Base-by-base conservation (phyloP, 495 filamentous ascomycete species). In the Neurospora sp. region DNA sequence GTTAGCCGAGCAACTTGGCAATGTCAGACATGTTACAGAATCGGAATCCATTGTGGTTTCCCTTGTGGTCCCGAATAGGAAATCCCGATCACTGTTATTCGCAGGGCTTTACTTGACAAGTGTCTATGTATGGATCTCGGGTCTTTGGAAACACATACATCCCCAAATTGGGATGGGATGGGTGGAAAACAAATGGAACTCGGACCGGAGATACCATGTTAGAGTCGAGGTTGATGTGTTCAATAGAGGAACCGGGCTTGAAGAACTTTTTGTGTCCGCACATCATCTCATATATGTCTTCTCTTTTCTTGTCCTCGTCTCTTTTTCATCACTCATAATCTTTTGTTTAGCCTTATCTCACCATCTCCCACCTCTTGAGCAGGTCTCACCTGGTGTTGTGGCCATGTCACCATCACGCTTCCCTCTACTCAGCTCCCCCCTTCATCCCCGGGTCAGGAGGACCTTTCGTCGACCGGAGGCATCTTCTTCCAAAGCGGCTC, bases 381-480 rank as follows among this genome's bases (percentile, higher is more conserved):
- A 48, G 23, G 44, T 11, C 44, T 23, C n/a, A 27, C 11, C 20
- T 70, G 41, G 69, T 70, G 69, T 72, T 72, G 37, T 38, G 37
- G 6, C 37, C 35, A 79, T 80, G 73, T 77, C 79, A 7, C 75
- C 79, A 66, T 77, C 79, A 12, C 76, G 75, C 54, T 75, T 79
- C 72, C 78, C 78, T 12, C 73, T 77, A 18, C 72, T 73, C 46
- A 54, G 69, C 48, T 42, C 76, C 18, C 69, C 73, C 12, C 70
- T 78, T 20, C 75, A 74, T 35, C 59, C 73, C 31, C 71, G 35
- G 70, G 77, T 78, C 31, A 46, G 73, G 39, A 46, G 74, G 40
- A 72, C 42, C 27, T 27, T 69, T 20, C 72, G 75, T 78, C 76
- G 38, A 62, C 38, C n/a, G 75, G 70, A 73, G 70, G 70, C n/a